phyloP scores from a whole-genome alignment of 495 filamentous ascomycete species.

The Aspergillus avenaceus region DNA sequence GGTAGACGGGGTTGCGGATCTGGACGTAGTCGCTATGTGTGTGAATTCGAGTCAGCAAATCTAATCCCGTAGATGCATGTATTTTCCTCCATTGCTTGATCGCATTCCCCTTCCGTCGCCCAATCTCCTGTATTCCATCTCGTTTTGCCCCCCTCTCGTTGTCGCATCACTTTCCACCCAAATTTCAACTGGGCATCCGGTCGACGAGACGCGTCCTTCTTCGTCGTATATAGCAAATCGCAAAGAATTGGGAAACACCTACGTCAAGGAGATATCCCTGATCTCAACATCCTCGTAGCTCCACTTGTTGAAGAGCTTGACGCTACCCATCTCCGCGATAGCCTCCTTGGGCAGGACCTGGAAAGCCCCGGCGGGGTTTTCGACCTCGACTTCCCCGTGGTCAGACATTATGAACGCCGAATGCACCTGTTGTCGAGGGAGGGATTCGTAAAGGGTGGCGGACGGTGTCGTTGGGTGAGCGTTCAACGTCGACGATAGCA shows the following conservation, averaged over 20 bases:
- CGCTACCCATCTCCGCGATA: constrained; percentile 78
- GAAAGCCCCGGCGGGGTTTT: constrained; percentile 60
- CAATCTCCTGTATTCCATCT: no score
- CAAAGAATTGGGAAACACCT: constrained; percentile 46
- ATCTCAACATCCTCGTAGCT: constrained; percentile 99
- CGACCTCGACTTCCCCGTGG: constrained; percentile 90
- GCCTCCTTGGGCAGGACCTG: constrained; percentile 94
- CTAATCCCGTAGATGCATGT: constrained; percentile 5
- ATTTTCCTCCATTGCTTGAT: neutral
- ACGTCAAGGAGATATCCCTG: constrained; percentile 99
- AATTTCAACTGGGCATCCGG: neutral
- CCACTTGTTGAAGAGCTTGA: constrained; percentile 98
- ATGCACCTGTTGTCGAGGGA: constrained; percentile 41
- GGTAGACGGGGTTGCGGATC: constrained; percentile 97
- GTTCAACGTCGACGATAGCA: constrained; percentile 25
- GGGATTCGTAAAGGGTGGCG: constrained; percentile 38
- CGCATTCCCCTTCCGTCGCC: neutral
- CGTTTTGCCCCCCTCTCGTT: neutral
- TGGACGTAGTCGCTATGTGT: constrained; percentile 92
- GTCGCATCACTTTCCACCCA: neutral
- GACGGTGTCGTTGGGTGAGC: constrained; percentile 42
- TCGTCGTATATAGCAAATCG: constrained; percentile 17
- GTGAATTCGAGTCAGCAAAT: constrained; percentile 43
- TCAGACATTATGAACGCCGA: constrained; percentile 80
- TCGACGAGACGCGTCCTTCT: neutral